Evolutionary conservation across 352 stramenopile species (phyloP).

Genomic region (Pythium sukuiense): DNA sequence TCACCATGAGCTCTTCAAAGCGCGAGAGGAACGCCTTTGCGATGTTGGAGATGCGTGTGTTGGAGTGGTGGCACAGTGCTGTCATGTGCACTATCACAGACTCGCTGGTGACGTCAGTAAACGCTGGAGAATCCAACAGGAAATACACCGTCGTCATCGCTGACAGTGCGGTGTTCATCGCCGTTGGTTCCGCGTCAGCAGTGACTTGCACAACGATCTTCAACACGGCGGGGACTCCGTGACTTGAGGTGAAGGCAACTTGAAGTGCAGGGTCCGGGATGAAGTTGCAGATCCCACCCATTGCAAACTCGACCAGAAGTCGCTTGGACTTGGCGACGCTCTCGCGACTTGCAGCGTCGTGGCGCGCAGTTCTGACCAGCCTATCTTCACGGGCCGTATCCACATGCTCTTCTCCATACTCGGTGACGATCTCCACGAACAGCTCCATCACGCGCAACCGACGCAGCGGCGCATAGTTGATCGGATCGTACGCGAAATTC

Average conservation of each 20-base stretch:
- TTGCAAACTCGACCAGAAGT: slow-evolving; percentile 61
- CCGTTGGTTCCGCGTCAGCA: slow-evolving; percentile 15
- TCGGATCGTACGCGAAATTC: slow-evolving; percentile 87
- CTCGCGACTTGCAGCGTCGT: neutral
- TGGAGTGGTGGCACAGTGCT: slow-evolving; percentile 31
- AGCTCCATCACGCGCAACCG: slow-evolving; percentile 68
- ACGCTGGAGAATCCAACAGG: slow-evolving; percentile 59
- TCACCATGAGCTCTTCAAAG: slow-evolving; percentile 46
- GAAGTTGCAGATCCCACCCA: slow-evolving; percentile 80
- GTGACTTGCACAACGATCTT: slow-evolving; percentile 40
- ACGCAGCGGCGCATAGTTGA: slow-evolving; percentile 68
- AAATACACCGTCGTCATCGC: slow-evolving; percentile 66
- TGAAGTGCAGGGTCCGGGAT: slow-evolving; percentile 60
- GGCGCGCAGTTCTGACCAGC: neutral
- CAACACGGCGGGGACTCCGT: slow-evolving; percentile 45
- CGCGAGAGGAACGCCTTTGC: slow-evolving; percentile 39
- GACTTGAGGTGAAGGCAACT: slow-evolving; percentile 48
- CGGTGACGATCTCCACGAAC: slow-evolving; percentile 70
- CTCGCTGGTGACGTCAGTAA: slow-evolving; percentile 41
- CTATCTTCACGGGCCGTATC: neutral
- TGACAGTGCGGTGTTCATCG: slow-evolving; percentile 49
- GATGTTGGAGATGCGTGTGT: slow-evolving; percentile 53
- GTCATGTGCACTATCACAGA: slow-evolving; percentile 36
- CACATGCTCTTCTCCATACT: neutral
- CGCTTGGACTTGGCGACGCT: slow-evolving; percentile 24